Percentiles rank a stretch among this genome's conserved stretches.
phyloP scores from a whole-genome alignment of 1,284 basidiomycete species.

The Schizophyllum amplum region DNA sequence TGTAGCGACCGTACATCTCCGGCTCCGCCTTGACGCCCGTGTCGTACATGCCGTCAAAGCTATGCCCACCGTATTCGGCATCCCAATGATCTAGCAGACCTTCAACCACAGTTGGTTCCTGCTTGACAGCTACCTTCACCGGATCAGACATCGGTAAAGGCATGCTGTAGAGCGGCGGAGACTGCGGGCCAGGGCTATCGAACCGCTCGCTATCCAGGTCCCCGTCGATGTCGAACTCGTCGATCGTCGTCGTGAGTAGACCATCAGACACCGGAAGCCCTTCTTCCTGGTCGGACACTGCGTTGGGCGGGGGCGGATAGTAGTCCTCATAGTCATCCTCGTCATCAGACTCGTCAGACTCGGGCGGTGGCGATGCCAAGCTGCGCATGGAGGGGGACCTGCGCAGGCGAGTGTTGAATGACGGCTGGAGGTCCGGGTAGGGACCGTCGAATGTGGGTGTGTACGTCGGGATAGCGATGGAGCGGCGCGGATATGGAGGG shows the following conservation, averaged over 20 bases:
- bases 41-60: conserved; percentile 1
- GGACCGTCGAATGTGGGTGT: conserved; percentile 34
- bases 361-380: conserved; percentile 50
- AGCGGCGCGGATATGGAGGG: conserved; percentile 38
- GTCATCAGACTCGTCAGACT: conserved; percentile 46
- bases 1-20: conserved; percentile 37
- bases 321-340: conserved; percentile 12
- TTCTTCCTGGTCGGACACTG: too few species aligned
- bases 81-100: conserved; percentile 62
- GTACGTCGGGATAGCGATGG: conserved; percentile 46
- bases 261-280: too few species aligned
- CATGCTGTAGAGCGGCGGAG: conserved; percentile 33
- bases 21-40: conserved; percentile 33
- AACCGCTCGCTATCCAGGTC: conserved; percentile 35
- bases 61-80: conserved; percentile 18
- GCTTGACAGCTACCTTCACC: conserved; percentile 42
- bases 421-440: conserved; percentile 22
- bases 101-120: conserved; percentile 51
- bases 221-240: conserved; percentile 23
- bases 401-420: conserved; percentile 24
- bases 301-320: conserved; percentile 1
- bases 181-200: conserved; percentile 52
- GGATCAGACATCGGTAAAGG: conserved; percentile 22
- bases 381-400: conserved; percentile 50
- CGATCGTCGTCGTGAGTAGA: conserved; percentile 13